Conservation (phyloP, 2,329 filamentous ascomycete genomes). For the Penicillium rolfsii region DNA sequence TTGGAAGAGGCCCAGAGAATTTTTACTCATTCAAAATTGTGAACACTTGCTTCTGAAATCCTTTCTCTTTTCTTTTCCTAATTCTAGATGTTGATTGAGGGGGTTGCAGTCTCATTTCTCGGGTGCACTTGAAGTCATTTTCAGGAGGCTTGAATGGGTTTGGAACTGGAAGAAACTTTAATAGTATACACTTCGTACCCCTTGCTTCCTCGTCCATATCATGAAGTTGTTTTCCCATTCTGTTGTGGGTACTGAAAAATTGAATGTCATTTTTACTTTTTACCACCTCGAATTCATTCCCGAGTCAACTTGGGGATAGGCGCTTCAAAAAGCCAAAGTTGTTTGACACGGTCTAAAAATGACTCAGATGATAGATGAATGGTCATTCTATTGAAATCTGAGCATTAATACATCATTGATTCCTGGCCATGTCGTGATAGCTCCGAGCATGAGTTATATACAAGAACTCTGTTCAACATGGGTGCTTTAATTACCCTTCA, state of each 20-base stretch:
- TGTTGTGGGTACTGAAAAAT: neutral
- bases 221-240: neutral
- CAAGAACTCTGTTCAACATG: neutral
- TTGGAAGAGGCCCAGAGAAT: neutral
- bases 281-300: neutral
- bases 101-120: neutral
- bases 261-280: conserved; percentile 1
- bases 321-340: neutral
- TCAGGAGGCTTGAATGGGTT: neutral
- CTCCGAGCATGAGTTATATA: neutral
- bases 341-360: neutral
- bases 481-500: neutral
- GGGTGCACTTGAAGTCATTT: neutral
- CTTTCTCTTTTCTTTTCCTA: neutral
- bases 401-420: no score
- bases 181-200: neutral
- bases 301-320: conserved; percentile 2
- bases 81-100: neutral
- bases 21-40: neutral
- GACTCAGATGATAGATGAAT: neutral
- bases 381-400: neutral
- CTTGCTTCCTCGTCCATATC: neutral
- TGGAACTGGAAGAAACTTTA: neutral
- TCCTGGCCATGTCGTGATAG: neutral
- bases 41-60: neutral